Percentiles rank a stretch among this genome's conserved stretches.
phyloP scores from a whole-genome alignment of 257 asterid genomes.

The Primulina tabacum region DNA sequence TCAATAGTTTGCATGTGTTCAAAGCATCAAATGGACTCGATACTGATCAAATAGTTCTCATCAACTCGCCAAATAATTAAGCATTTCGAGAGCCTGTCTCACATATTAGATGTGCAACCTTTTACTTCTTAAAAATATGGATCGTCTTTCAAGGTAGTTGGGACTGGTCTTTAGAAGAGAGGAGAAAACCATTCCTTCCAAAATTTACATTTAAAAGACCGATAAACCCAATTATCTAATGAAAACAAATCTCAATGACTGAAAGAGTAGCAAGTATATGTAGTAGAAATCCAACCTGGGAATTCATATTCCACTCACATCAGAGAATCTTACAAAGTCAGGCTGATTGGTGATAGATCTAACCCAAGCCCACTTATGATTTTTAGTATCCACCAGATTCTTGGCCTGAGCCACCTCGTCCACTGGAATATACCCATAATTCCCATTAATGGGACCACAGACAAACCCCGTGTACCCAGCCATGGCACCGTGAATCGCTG shows the following conservation, averaged over 20 bases:
- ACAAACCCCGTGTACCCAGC: conserved; percentile 85
- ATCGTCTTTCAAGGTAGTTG: not conserved
- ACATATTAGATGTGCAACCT: too few species aligned
- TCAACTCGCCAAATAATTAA: too few species aligned
- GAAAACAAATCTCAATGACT: not conserved
- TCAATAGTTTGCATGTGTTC: not conserved
- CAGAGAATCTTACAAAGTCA: conserved; percentile 37
- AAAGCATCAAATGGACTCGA: too few species aligned
- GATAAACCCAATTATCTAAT: too few species aligned
- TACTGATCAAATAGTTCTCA: too few species aligned
- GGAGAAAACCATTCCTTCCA: not conserved
- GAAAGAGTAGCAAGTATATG: not conserved
- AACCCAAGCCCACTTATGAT: conserved; percentile 92
- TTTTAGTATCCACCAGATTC: conserved; percentile 53
- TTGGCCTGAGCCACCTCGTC: conserved; percentile 64
- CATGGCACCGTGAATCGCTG: conserved; percentile 83
- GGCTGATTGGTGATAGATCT: conserved; percentile 82
- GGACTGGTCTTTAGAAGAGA: not conserved
- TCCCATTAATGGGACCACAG: conserved; percentile 62
- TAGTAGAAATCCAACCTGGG: not conserved
- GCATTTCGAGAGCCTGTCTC: too few species aligned
- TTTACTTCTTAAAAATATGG: not conserved
- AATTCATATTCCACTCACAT: too few species aligned
- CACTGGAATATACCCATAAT: conserved; percentile 72
- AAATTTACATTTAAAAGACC: too few species aligned